Conservation (phyloP, 1,284 basidiomycete species). For the Rhodotorula sp. region DNA sequence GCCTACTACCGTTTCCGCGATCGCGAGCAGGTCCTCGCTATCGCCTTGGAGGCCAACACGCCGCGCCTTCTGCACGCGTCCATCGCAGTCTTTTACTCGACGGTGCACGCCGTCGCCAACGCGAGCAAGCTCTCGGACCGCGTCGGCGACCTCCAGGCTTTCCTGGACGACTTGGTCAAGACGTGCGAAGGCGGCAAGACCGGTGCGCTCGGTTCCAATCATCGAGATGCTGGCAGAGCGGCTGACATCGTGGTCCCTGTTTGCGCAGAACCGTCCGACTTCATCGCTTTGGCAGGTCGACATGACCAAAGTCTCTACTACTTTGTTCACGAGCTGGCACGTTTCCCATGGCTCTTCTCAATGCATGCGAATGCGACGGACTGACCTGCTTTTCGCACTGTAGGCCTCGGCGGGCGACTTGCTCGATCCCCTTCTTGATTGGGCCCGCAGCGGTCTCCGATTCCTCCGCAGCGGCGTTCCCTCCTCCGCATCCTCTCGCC, state of each 20-base stretch:
- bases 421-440: slow-evolving; percentile 35
- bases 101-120: slow-evolving; percentile 41
- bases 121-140: slow-evolving; percentile 33
- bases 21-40: slow-evolving; percentile 37
- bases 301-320: slow-evolving; percentile 38
- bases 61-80: slow-evolving; percentile 26
- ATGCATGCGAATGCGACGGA: background rate
- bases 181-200: slow-evolving; percentile 18
- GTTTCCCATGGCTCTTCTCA: background rate
- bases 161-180: slow-evolving; percentile 37
- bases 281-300: slow-evolving; percentile 31
- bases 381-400: background rate
- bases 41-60: slow-evolving; percentile 37
- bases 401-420: slow-evolving; percentile 11
- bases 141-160: slow-evolving; percentile 38
- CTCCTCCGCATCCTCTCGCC: background rate
- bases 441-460: slow-evolving; percentile 29
- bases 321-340: slow-evolving; percentile 36
- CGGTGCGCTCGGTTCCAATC: too few species aligned
- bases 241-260: background rate
- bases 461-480: slow-evolving; percentile 25
- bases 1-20: slow-evolving; percentile 38
- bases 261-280: slow-evolving; percentile 26
- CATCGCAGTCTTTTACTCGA: slow-evolving; percentile 39
- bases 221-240: too few species aligned